phyloP scores from a whole-genome alignment of 345 rosid genomes.

The Clausena lansium region DNA sequence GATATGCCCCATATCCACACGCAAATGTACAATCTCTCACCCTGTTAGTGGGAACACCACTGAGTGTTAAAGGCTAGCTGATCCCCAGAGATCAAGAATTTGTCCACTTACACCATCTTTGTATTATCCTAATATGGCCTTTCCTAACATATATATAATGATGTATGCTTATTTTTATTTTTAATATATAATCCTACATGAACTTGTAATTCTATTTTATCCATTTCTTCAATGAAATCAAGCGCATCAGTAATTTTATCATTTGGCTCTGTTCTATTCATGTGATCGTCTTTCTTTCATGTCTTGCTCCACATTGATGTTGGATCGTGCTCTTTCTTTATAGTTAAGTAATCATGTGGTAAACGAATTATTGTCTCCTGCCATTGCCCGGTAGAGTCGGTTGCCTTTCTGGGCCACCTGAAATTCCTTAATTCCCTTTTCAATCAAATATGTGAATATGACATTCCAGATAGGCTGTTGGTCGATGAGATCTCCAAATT shows the following conservation, averaged over 20 bases:
- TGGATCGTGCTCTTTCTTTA: constrained; percentile 8
- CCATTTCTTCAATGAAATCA: constrained; percentile 1
- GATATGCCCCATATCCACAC: constrained; percentile 25
- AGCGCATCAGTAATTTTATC: constrained; percentile 8
- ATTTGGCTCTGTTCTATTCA: neutral
- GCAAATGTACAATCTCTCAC: constrained; percentile 4
- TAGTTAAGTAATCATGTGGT: constrained; percentile 8
- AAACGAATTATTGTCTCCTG: constrained; percentile 11
- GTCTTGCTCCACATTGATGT: constrained; percentile 16
- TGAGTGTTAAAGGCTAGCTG: constrained; percentile 16
- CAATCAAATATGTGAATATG: constrained; percentile 26
- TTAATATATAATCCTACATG: constrained; percentile 1
- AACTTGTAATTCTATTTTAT: neutral
- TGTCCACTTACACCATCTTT: constrained; percentile 13
- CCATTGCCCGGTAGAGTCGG: constrained; percentile 19
- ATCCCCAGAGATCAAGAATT: constrained; percentile 16
- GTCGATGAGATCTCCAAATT: constrained; percentile 20
- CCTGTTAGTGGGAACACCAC: constrained; percentile 28
- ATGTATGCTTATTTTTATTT: neutral
- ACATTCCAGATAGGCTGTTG: neutral
- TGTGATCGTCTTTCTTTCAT: constrained; percentile 4
- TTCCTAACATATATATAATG: constrained; percentile 1
- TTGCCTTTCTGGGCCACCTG: constrained; percentile 33
- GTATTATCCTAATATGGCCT: constrained; percentile 10
- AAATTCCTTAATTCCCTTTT: constrained; percentile 7